A percentile compares a stretch with the other conserved stretches of the same genome.
Evolutionary conservation across 345 rosid species (phyloP).

Genomic region (Camelina neglecta): DNA sequence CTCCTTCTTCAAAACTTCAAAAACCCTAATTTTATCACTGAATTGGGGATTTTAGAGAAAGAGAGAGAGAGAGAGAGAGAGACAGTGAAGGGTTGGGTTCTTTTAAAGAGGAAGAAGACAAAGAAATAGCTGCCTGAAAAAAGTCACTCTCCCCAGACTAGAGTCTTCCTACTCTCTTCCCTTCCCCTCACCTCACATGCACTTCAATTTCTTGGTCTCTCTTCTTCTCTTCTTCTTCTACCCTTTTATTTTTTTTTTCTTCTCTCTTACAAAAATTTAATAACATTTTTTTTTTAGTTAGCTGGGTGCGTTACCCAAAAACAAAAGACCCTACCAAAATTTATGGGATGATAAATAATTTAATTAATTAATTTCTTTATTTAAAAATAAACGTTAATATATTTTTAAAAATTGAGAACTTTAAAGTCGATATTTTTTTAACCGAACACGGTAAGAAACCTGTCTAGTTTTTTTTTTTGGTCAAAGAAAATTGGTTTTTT

Average conservation of each 20-base stretch:
- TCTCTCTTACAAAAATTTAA: neutral
- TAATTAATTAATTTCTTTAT: no score
- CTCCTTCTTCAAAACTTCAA: slow-evolving; percentile 6
- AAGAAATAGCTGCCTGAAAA: slow-evolving; percentile 22
- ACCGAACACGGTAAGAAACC: neutral
- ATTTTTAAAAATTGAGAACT: neutral
- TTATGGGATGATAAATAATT: neutral
- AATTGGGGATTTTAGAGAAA: slow-evolving; percentile 27
- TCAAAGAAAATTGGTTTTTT: neutral
- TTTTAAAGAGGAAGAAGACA: slow-evolving; percentile 39
- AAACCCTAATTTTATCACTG: slow-evolving; percentile 27
- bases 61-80: slow-evolving; percentile 7
- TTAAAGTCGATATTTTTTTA: neutral
- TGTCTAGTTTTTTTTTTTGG: neutral
- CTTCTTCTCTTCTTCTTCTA: neutral
- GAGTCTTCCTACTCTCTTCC: neutral
- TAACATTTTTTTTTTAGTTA: neutral
- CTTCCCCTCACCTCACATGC: slow-evolving; percentile 29
- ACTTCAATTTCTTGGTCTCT: slow-evolving; percentile 19
- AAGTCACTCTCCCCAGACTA: slow-evolving; percentile 2
- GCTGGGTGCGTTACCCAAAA: slow-evolving; percentile 21
- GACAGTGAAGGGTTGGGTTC: neutral
- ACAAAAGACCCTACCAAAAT: slow-evolving; percentile 35
- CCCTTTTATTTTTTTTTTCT: neutral
- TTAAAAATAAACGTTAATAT: neutral